Evolutionary conservation across 1,139 yeast genomes (phyloP).

Genomic region (Torulaspora globosa): DNA sequence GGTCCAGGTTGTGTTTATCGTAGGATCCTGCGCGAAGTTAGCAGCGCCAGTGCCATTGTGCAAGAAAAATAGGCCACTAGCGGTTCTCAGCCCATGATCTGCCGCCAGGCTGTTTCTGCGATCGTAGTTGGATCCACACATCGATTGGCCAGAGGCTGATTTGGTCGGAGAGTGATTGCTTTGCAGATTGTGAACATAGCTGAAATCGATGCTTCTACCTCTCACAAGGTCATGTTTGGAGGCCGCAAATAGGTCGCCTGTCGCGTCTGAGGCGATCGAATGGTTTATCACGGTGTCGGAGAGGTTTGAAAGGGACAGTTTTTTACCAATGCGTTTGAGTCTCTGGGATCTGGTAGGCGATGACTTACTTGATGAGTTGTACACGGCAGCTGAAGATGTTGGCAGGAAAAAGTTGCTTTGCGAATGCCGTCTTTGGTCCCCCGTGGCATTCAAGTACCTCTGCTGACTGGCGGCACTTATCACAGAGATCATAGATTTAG

Average conservation of each 20-base stretch:
- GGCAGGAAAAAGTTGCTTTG: constrained; percentile 20
- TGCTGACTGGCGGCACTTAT: constrained; percentile 25
- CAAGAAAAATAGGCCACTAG: constrained; percentile 20
- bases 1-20: constrained; percentile 7
- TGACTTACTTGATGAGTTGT: constrained; percentile 23
- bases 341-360: constrained; percentile 32
- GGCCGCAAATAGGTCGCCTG: constrained; percentile 8
- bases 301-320: constrained; percentile 33
- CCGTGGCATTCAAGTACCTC: constrained; percentile 17
- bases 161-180: constrained; percentile 32
- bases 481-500: constrained; percentile 34
- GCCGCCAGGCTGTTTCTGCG: constrained; percentile 27
- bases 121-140: constrained; percentile 11
- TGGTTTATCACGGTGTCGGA: constrained; percentile 23
- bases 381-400: constrained; percentile 3
- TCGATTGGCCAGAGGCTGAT: constrained; percentile 19
- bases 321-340: constrained; percentile 31
- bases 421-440: constrained; percentile 12
- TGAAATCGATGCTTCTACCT: constrained; percentile 33
- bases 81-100: constrained; percentile 19
- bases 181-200: constrained; percentile 33
- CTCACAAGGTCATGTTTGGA: constrained; percentile 21
- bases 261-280: constrained; percentile 6
- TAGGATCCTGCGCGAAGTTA: constrained; percentile 4
- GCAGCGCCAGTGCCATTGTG: constrained; percentile 15